Conservation (phyloP, 73 alveolate species). For the Durusdinium trenchii region DNA sequence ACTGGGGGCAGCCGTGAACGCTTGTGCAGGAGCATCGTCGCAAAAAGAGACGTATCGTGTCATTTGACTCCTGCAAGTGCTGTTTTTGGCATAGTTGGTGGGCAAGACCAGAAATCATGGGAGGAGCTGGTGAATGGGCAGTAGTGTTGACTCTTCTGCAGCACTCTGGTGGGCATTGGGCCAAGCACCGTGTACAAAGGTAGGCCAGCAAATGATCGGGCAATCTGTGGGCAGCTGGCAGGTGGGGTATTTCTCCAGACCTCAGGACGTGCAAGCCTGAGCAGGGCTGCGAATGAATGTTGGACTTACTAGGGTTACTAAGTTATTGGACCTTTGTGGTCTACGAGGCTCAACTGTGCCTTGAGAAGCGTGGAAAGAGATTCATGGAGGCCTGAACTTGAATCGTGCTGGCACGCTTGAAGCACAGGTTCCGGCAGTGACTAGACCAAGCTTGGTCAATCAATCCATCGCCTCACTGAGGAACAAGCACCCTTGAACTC, state of each 20-base stretch:
- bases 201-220: background rate
- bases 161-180: background rate
- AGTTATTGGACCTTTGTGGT: background rate
- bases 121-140: slow-evolving; percentile 65
- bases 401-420: background rate
- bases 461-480: too few species aligned
- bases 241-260: slow-evolving; percentile 34
- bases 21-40: slow-evolving; percentile 52
- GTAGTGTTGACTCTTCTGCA: background rate
- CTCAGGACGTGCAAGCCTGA: slow-evolving; percentile 43
- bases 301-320: background rate
- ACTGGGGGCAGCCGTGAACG: slow-evolving; percentile 67
- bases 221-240: background rate
- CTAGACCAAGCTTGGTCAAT: background rate
- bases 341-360: slow-evolving; percentile 44
- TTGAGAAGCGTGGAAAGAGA: background rate
- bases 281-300: background rate
- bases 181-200: background rate
- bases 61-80: background rate
- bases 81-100: background rate
- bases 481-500: too few species aligned
- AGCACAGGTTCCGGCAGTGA: background rate
- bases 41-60: too few species aligned
- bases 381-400: background rate
- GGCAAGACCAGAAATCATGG: background rate